Conservation (phyloP, 345 rosid genomes). For the Rubroshorea leprosula region DNA sequence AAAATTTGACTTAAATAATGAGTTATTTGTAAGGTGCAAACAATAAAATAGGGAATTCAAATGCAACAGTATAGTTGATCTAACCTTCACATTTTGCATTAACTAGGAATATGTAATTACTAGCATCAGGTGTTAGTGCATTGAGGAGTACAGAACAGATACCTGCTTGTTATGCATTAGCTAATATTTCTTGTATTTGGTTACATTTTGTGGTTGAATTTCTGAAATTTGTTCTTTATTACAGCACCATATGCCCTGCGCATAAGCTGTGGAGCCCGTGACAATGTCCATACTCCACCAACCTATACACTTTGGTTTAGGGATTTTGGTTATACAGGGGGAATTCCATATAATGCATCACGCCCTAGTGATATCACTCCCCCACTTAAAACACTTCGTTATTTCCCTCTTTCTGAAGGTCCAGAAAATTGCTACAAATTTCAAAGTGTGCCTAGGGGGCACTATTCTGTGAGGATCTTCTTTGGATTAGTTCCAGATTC, state of each 20-base stretch:
- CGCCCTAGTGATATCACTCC: constrained; percentile 57
- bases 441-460: constrained; percentile 66
- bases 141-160: too few species aligned
- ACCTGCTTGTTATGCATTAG: constrained; percentile 1
- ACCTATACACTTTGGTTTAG: constrained; percentile 83
- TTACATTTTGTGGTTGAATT: background rate
- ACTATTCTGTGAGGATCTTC: constrained; percentile 75
- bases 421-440: constrained; percentile 85
- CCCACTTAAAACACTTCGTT: constrained; percentile 66
- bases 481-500: constrained; percentile 46
- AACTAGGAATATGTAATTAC: too few species aligned
- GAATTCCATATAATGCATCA: constrained; percentile 62
- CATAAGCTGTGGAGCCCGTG: constrained; percentile 88
- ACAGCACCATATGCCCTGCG: constrained; percentile 87
- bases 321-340: constrained; percentile 93
- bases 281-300: constrained; percentile 52
- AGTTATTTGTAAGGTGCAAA: too few species aligned
- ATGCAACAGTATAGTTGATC: background rate
- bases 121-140: too few species aligned
- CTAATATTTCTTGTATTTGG: background rate
- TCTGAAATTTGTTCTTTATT: constrained; percentile 10
- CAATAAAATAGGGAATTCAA: too few species aligned
- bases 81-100: background rate
- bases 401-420: constrained; percentile 85
- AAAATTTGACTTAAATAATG: too few species aligned